Percentiles rank a stretch among this genome's conserved stretches.
These are phyloP conservation scores for Anthoceros angustus DNA, from an alignment of 225 moss, liverwort and hornwort species.

Conservation along the genomic window DNA sequence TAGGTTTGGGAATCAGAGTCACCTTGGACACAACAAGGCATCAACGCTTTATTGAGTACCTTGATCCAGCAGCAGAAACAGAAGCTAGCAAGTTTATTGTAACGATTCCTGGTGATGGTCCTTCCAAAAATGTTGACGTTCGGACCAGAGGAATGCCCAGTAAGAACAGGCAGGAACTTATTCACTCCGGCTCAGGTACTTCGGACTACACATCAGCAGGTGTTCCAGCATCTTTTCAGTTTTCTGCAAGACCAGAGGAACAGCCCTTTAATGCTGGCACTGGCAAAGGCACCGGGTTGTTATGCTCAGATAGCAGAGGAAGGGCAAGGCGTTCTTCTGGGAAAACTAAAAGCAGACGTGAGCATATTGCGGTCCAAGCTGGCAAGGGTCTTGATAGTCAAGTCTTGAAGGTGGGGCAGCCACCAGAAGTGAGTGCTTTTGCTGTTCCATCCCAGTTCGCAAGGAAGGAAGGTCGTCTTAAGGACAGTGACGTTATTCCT, in stretches of 20 bases:
- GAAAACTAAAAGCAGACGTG: neutral
- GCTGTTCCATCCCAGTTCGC: neutral
- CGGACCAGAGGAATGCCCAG: neutral
- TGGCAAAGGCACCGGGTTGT: neutral
- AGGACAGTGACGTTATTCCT: neutral
- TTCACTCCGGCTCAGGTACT: neutral
- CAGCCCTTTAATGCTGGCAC: conserved; percentile 6
- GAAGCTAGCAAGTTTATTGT: conserved; percentile 10
- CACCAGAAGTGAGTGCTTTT: neutral
- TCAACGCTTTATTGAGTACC: conserved; percentile 14
- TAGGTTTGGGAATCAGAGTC: conserved; percentile 9
- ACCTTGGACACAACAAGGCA: conserved; percentile 14
- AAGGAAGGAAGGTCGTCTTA: neutral
- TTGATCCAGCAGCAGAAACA: conserved; percentile 5
- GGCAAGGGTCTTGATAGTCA: neutral
- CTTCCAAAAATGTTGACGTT: neutral
- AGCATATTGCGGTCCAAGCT: neutral
- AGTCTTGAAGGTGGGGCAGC: neutral
- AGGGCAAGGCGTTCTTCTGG: neutral
- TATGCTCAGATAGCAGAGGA: neutral
- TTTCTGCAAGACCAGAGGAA: conserved; percentile 6
- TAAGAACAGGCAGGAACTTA: neutral
- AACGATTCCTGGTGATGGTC: conserved; percentile 14
- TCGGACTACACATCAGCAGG: neutral
- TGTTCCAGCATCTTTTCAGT: conserved; percentile 5